Evolutionary conservation across 306 rosid genomes (phyloP).

Genomic region (Arachis stenosperma): DNA sequence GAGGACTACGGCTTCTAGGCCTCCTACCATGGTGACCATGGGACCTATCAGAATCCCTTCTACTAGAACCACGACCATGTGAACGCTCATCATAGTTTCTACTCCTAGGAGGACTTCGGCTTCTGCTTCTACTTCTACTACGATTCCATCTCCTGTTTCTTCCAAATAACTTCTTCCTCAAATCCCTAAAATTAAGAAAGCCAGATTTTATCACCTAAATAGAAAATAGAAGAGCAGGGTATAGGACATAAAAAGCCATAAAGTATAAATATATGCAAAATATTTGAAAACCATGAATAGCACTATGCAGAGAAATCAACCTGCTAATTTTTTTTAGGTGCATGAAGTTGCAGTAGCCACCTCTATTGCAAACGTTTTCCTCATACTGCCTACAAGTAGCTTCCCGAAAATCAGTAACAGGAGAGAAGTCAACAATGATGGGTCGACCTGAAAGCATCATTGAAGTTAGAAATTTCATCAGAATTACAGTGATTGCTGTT

Average conservation of each 20-base stretch:
- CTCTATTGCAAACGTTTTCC: slow-evolving; percentile 96
- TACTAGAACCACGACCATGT: slow-evolving; percentile 65
- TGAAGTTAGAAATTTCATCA: slow-evolving; percentile 34
- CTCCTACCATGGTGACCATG: slow-evolving; percentile 67
- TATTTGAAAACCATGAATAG: not conserved
- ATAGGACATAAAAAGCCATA: not conserved
- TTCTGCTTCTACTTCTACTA: slow-evolving; percentile 82
- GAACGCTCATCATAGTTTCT: slow-evolving; percentile 76
- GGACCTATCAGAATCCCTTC: slow-evolving; percentile 82
- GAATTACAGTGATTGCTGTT: not conserved
- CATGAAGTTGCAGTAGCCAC: slow-evolving; percentile 99
- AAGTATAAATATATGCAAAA: not conserved
- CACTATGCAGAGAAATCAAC: slow-evolving; percentile 41
- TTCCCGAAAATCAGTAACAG: slow-evolving; percentile 98
- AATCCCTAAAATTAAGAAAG: slow-evolving; percentile 60
- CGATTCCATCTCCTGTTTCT: slow-evolving; percentile 73
- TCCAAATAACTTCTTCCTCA: slow-evolving; percentile 85
- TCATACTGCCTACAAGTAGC: slow-evolving; percentile 99
- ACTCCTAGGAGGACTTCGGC: slow-evolving; percentile 83
- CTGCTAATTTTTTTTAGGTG: slow-evolving; percentile 96
- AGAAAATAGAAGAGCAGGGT: not conserved
- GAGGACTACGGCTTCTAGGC: slow-evolving; percentile 97
- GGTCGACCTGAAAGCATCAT: slow-evolving; percentile 69
- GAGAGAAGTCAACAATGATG: slow-evolving; percentile 94
- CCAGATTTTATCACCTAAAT: no score